Evolutionary conservation across 2,329 filamentous ascomycete genomes (phyloP).

Genomic region (Calcarisporium arbuscula): DNA sequence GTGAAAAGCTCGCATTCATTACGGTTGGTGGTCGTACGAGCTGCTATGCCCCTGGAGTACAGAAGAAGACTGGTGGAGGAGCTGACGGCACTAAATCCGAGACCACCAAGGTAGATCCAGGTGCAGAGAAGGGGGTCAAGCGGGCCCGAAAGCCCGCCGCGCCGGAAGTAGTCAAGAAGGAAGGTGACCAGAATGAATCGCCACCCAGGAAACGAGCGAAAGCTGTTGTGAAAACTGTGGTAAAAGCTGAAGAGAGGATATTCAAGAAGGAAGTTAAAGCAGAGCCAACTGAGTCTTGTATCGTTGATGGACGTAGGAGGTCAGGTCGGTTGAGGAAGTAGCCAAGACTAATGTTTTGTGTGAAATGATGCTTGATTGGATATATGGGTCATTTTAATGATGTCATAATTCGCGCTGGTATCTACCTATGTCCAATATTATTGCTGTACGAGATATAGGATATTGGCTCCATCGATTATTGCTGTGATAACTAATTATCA

Average conservation of each 20-base stretch:
- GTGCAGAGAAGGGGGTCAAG: constrained; percentile 15
- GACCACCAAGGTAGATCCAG: constrained; percentile 23
- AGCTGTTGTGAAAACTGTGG: constrained; percentile 13
- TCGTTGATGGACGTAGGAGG: constrained; percentile 15
- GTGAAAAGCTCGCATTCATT: constrained; percentile 76
- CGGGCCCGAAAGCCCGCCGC: constrained; percentile 18
- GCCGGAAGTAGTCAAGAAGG: constrained; percentile 17
- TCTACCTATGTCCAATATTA: no score
- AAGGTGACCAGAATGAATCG: constrained; percentile 17
- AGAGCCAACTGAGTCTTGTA: constrained; percentile 3
- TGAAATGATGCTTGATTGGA: no score
- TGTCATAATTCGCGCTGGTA: no score
- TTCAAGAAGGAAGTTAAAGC: constrained; percentile 18
- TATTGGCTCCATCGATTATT: no score
- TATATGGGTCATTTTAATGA: no score
- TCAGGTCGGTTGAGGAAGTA: constrained; percentile 22
- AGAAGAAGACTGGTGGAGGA: constrained; percentile 64
- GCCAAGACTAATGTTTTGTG: no score
- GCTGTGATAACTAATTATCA: no score
- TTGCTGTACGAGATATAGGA: no score
- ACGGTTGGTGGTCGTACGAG: constrained; percentile 90
- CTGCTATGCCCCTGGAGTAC: constrained; percentile 76
- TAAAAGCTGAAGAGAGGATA: constrained; percentile 14
- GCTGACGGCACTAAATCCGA: constrained; percentile 38
- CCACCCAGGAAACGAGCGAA: constrained; percentile 21